Base-by-base conservation (phyloP, 768 basidiomycete genomes). In the Mycena rebaudengoi region DNA sequence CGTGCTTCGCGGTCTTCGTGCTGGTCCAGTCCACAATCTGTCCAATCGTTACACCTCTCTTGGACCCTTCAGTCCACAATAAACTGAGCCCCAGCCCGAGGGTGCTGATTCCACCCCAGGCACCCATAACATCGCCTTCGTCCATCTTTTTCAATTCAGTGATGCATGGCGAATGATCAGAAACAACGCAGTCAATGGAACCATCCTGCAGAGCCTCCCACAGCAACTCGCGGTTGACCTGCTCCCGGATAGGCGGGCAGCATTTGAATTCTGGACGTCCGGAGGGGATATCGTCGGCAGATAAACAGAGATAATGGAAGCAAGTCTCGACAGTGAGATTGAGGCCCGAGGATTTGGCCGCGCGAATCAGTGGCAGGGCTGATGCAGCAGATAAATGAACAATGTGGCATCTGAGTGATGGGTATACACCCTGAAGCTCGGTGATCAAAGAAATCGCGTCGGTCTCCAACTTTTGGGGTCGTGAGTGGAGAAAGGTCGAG, bases 31-130 rank as follows among this genome's bases (percentile, higher is more conserved):
- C 74, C 14, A 95, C 72, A 13, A 97, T 83, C 46, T 87, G 80
- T 35, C 79, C 76, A 40, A 96, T 80, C 0, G 78, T 78, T 3
- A 92, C 76, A 12, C 86, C 87, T 49, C 86, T 79, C 69, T 83
- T 87, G 43, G 74, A 75, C 3, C 86, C 88, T 75, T 98, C 95
- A 1, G 95, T 96, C 94, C 94, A 97, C 40, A 99, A 71, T 51
- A 98, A 77, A 73, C 92, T 92, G 45, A 98, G 75, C 0, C 97
- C 98, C 18, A 99, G 81, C 4, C 97, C 97, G 23, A 99, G 83
- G 5, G 93, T 90, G 64, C 91, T 92, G 66, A 99, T 94, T 0
- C 97, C 97, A 40, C 97, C 97, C 97, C 97, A 98, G 0, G 96
- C 94, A 21, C 80, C 75, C 90, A 98, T 92, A 64, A 98, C 83